Evolutionary conservation across 2,329 filamentous ascomycete genomes (phyloP), one percentile per base, ranked within the genome.

Genomic region (Sclerotinia spermophila): DNA sequence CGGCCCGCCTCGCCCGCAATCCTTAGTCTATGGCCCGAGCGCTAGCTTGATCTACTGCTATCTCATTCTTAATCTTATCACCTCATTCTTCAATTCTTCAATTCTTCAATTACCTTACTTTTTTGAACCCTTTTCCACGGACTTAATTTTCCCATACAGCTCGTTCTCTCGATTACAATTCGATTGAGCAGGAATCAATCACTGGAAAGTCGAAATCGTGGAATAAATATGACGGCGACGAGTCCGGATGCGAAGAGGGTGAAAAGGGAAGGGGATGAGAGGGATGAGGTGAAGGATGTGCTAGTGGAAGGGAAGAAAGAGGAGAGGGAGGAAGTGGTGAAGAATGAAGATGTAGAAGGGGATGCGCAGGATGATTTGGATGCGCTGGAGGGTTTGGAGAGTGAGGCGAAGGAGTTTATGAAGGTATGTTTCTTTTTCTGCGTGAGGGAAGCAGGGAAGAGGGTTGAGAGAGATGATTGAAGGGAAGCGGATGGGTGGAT

Each of bases 391-490:
- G 89, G 89, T 72, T 89, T 97, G 56, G 93, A 95, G 78, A 86
- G 89, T 45, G 94, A 97, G 79, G 90, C 91, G 69, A 96, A 95
- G 77, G 95, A 97, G 80, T 96, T 95, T 79, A 91, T 92, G 79
- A 98, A 97, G 86, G 93, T 90, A 76, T 77, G 80, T 80, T 53
- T 48, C 35, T 30, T 61, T 35, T 67, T 69, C 45, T 53, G n/a
- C n/a, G n/a, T 61, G 3, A 1, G 10, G 27, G 60, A 21, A 3
- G n/a, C n/a, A n/a, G n/a, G 1, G 24, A 7, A 5, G 7, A 2
- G 33, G 30, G 0, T 2, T 15, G 61, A 10, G 3, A 19, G 24
- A 27, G 5, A n/a, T 24, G 58, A 60, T 48, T 30, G 33, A 35
- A 11, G 17, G 15, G 3, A 17, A n/a, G 7, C 62, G 56, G 15